A percentile compares a stretch with the other conserved stretches of the same genome.
phyloP scores from a whole-genome alignment of 2,329 filamentous ascomycete species.

The Aspergillus amoenus region DNA sequence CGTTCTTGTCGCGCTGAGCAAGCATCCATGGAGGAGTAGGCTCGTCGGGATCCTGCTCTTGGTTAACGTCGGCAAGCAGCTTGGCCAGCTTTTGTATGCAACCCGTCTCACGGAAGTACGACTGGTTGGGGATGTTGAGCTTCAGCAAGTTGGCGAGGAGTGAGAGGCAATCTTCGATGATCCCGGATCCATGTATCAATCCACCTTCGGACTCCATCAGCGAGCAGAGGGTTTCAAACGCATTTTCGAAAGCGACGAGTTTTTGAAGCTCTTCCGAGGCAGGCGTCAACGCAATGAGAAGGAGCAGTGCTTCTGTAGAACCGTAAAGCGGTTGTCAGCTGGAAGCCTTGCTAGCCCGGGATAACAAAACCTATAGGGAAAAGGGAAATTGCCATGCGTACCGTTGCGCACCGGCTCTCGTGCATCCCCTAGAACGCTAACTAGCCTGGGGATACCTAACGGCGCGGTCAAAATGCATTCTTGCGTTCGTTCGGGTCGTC shows the following conservation, averaged over 20 bases:
- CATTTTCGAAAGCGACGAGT: constrained; percentile 90
- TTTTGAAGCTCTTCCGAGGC: constrained; percentile 89
- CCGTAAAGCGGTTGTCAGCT: constrained; percentile 17
- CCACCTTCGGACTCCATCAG: constrained; percentile 82
- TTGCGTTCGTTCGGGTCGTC: constrained; percentile 86
- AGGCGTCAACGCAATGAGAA: constrained; percentile 85
- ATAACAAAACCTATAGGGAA: background rate
- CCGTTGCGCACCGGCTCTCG: constrained; percentile 83
- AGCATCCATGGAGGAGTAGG: constrained; percentile 73
- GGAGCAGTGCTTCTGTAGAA: constrained; percentile 68
- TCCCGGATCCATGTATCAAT: constrained; percentile 76
- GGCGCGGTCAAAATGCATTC: constrained; percentile 91
- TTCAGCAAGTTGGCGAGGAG: constrained; percentile 85
- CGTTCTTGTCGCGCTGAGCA: constrained; percentile 79
- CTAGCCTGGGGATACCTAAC: constrained; percentile 81
- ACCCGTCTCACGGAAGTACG: constrained; percentile 87
- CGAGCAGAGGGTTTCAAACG: constrained; percentile 81
- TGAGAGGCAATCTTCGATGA: constrained; percentile 90
- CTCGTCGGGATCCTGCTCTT: constrained; percentile 54
- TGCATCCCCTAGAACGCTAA: constrained; percentile 77
- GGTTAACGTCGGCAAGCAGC: constrained; percentile 63
- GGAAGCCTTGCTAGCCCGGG: background rate
- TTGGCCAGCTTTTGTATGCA: constrained; percentile 71
- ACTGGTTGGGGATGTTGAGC: constrained; percentile 88
- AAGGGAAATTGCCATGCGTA: constrained; percentile 24